Base-by-base conservation (phyloP, 2,329 filamentous ascomycete genomes). In the Epichloe sylvatica region DNA sequence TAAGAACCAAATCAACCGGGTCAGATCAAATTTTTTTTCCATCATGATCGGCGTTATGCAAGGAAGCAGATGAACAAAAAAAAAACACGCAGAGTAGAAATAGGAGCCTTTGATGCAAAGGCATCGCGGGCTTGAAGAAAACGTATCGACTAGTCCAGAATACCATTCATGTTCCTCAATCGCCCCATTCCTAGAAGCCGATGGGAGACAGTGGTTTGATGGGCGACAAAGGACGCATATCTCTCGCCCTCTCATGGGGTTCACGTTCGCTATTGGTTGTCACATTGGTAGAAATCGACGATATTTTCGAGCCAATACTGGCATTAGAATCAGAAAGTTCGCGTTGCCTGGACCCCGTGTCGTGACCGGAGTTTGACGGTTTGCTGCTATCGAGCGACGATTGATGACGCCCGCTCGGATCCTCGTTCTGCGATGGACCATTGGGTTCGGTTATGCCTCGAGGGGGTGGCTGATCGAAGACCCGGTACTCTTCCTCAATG, bases 361-460 rank as follows among this genome's bases (percentile, higher is more conserved):
- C 53, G 9, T 55, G 55, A 39, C 56, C 56, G 38, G 58, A 55
- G 45, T 56, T 68, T 47, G 69, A 73, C 49, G 70, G 70, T 56
- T 78, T 77, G 64, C 75, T 81, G 59, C 80, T 83, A 54, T 80
- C 81, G 9, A 82, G 83, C 5, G 82, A 84, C 3, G 81, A 83
- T 12, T 58, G 53, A 45, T 57, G 60, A 45, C 44, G 53, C 11
- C 41, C 39, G 17, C 51, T 50, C 13, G 35, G 35, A 21, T 52
- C 52, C 7, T 56, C 52, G 35, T 49, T 56, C 51, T 56, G 59
- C 48, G 30, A 49, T 13, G 62, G 63, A 33, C 56, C 58, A 43
- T 62, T 63, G 9, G 64, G 59, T 46, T 70, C 62, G 11, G 64
- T 58, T 21, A 77, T 62, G 15, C 79, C 66, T 58, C 69, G 63